Conservation (phyloP, 2,329 filamentous ascomycete species). For the Diaporthe sp. region DNA sequence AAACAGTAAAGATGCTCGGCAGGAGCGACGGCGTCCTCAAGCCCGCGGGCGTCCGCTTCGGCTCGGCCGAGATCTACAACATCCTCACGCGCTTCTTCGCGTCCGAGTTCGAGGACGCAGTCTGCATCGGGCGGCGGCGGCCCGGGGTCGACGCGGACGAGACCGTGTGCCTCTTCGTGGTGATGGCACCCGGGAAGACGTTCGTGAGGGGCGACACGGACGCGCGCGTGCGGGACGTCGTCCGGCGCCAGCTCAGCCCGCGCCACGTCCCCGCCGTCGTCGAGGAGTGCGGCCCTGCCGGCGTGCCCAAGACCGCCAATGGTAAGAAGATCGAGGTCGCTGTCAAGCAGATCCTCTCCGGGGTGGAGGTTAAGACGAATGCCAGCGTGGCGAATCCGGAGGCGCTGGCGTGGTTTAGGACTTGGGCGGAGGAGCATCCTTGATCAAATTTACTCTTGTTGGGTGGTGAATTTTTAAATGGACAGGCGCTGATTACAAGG, state of each 20-base stretch:
- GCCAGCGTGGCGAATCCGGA: slow-evolving; percentile 94
- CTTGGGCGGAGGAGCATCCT: slow-evolving; percentile 75
- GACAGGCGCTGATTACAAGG: neutral
- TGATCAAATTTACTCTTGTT: neutral
- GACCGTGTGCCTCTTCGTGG: slow-evolving; percentile 89
- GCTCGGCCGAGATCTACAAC: slow-evolving; percentile 96
- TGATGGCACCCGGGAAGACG: slow-evolving; percentile 71
- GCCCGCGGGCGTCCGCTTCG: slow-evolving; percentile 91
- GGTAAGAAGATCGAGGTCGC: slow-evolving; percentile 98
- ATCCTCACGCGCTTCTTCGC: slow-evolving; percentile 88
- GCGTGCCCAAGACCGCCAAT: slow-evolving; percentile 92
- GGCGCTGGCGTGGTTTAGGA: slow-evolving; percentile 88
- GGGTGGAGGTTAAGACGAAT: slow-evolving; percentile 86
- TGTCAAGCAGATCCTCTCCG: slow-evolving; percentile 95
- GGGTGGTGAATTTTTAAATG: neutral
- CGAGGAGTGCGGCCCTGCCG: slow-evolving; percentile 77
- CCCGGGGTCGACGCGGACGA: slow-evolving; percentile 82
- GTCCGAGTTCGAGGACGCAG: slow-evolving; percentile 82
- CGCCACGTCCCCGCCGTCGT: slow-evolving; percentile 90
- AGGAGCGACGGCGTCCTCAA: slow-evolving; percentile 94
- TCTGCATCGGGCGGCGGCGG: slow-evolving; percentile 83
- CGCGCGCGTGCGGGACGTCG: slow-evolving; percentile 73
- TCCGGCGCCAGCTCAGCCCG: slow-evolving; percentile 85
- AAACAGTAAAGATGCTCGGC: slow-evolving; percentile 83
- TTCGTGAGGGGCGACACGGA: slow-evolving; percentile 70